These are phyloP conservation scores for Stachybotrys chlorohalonatus DNA, from an alignment of 2,329 filamentous ascomycete genomes.

Conservation along the genomic window DNA sequence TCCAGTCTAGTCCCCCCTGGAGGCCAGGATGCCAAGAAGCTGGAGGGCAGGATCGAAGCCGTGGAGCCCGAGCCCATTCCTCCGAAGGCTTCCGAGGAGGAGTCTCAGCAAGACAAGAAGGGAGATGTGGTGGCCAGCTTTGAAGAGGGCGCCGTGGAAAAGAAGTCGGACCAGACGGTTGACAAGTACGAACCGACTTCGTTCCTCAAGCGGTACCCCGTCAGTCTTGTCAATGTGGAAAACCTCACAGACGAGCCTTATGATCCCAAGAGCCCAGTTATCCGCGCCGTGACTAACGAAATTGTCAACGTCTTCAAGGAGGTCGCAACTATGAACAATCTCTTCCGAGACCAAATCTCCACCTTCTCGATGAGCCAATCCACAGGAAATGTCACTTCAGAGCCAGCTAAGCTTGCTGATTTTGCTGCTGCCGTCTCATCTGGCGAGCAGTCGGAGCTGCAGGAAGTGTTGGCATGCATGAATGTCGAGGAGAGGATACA, in stretches of 20 bases:
- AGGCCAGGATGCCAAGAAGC: conserved; percentile 40
- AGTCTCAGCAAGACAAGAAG: conserved; percentile 55
- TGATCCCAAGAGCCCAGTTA: conserved; percentile 81
- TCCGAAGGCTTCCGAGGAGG: conserved; percentile 42
- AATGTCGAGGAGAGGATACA: conserved; percentile 89
- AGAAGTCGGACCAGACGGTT: conserved; percentile 38
- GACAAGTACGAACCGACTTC: conserved; percentile 76
- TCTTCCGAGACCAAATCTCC: conserved; percentile 95
- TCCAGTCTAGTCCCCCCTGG: conserved; percentile 70
- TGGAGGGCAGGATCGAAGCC: conserved; percentile 38
- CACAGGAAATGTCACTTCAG: conserved; percentile 87
- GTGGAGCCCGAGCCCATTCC: conserved; percentile 51
- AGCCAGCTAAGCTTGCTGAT: conserved; percentile 90
- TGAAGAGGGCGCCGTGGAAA: conserved; percentile 67
- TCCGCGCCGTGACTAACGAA: conserved; percentile 89
- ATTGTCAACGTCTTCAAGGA: conserved; percentile 99
- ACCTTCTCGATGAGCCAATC: conserved; percentile 95
- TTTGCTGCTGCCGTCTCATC: conserved; percentile 96
- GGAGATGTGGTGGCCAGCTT: conserved; percentile 97
- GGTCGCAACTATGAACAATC: conserved; percentile 82
- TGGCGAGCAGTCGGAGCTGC: conserved; percentile 83
- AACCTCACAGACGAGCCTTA: conserved; percentile 84
- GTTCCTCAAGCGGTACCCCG: conserved; percentile 83
- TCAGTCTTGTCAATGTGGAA: conserved; percentile 91
- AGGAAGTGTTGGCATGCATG: conserved; percentile 80